Base-by-base conservation (phyloP, 345 rosid species). In the Raphanus sativus region DNA sequence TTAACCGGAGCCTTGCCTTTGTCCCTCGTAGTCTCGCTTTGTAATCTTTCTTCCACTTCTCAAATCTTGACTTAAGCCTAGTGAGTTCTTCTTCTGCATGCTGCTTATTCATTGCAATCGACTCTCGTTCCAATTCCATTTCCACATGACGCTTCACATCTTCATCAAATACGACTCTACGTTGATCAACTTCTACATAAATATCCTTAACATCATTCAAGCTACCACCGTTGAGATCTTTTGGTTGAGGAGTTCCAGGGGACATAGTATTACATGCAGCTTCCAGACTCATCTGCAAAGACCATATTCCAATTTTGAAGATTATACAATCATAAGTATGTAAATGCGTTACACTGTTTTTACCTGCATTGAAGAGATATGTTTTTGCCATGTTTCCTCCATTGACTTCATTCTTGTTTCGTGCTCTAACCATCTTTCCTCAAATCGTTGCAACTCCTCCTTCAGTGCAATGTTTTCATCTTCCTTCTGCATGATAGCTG, bases 341-440 rank as follows among this genome's bases (percentile, higher is more conserved):
- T 25, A 60, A 13, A 13, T 61, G 17, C 2, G 16, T 61, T 17
- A 29, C 61, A 61, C 21, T 36, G 25, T 52, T 9, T 40, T 77
- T 25, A 89, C 98, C 77, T 92, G 94, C 85, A 90, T 83, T 21
- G 98, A 86, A 28, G 83, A 76, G 89, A 92, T 88, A 82, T 94
- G 98, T 71, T 82, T 89, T 82, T 88, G 90, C 98, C 97, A 94
- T 78, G 84, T 84, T 78, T 92, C 94, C 87, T 94, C 98, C 97
- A 89, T 88, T 17, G 89, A 83, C 85, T 92, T 92, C 94, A 94
- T 88, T 80, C 84, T 92, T 45, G 79, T 79, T 87, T 94, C 97
- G 3, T 89, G 82, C 3, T 90, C 95, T 2, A 76, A 83, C 97
- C 95, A 90, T 80, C 86, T 87, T 66, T 78, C 82, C 76, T 89